A percentile compares a stretch with the other conserved stretches of the same genome.
phyloP scores from a whole-genome alignment of 2,329 filamentous ascomycete species.

The Tolypocladium inflatum region DNA sequence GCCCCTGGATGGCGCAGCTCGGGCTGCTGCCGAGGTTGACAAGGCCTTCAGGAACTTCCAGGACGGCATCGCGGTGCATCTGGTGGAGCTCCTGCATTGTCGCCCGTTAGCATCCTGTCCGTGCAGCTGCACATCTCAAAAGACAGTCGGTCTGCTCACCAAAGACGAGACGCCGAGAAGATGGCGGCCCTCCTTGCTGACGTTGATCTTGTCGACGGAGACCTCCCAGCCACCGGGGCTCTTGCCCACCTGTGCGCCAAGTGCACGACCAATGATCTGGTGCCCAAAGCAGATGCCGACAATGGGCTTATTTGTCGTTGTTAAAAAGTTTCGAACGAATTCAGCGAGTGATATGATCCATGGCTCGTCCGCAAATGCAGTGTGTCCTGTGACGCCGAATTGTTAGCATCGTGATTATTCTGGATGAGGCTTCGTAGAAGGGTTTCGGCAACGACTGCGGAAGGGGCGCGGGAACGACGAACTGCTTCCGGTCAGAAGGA shows the following conservation, averaged over 20 bases:
- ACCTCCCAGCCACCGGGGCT: constrained; percentile 31
- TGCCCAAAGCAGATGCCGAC: constrained; percentile 38
- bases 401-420: neutral
- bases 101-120: neutral
- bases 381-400: constrained; percentile 14
- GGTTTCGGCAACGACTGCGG: neutral
- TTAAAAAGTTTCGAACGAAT: constrained; percentile 19
- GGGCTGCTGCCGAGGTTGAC: constrained; percentile 27
- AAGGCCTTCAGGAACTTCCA: constrained; percentile 23
- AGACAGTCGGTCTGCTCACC: constrained; percentile 4
- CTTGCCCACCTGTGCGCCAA: constrained; percentile 25
- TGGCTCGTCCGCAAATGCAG: constrained; percentile 25
- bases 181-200: constrained; percentile 26
- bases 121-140: neutral
- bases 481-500: constrained; percentile 25
- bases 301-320: constrained; percentile 19
- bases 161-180: constrained; percentile 21
- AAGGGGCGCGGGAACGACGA: constrained; percentile 2
- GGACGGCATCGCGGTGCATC: constrained; percentile 34
- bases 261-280: constrained; percentile 32
- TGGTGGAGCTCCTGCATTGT: constrained; percentile 24
- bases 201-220: constrained; percentile 24
- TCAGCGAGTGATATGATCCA: constrained; percentile 31
- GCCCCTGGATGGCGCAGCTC: constrained; percentile 27
- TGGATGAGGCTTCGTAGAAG: neutral